A percentile compares a stretch with the other conserved stretches of the same genome.
Evolutionary conservation across 2,329 filamentous ascomycete genomes (phyloP).

Genomic region (Talaromyces funiculosus): DNA sequence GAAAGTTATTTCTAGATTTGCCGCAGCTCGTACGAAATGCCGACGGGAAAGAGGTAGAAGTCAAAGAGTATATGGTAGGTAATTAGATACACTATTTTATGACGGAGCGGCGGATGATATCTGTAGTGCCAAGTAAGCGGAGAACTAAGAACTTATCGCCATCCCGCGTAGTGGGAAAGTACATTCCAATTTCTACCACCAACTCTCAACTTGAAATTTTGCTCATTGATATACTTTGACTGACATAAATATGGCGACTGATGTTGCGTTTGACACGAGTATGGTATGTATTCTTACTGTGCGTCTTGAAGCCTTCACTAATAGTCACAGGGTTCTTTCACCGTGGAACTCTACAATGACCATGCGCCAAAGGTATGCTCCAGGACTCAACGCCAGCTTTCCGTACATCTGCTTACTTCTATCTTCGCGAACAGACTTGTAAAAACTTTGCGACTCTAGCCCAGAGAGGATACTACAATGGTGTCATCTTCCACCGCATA

Average conservation of each 20-base stretch:
- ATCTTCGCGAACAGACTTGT: conserved; percentile 55
- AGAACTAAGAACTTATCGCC: not conserved
- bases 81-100: not conserved
- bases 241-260: conserved; percentile 59
- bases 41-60: not conserved
- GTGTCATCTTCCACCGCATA: conserved; percentile 82
- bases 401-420: conserved; percentile 16
- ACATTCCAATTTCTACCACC: not conserved
- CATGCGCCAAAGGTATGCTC: conserved; percentile 68
- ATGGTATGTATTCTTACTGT: conserved; percentile 55
- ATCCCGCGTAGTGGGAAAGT: not conserved
- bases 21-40: not conserved
- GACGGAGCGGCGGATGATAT: not conserved
- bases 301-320: conserved; percentile 10
- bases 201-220: not conserved
- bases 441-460: conserved; percentile 79
- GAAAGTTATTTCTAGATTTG: not conserved
- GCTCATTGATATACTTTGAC: not conserved
- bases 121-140: not conserved
- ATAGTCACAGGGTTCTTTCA: conserved; percentile 65
- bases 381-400: not conserved
- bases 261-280: conserved; percentile 75
- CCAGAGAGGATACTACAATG: conserved; percentile 80
- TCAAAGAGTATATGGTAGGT: no score
- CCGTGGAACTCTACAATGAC: conserved; percentile 79